Percentiles rank a stretch among this genome's conserved stretches.
Evolutionary conservation across 2,329 filamentous ascomycete genomes (phyloP).

Genomic region (Exophiala sp.): DNA sequence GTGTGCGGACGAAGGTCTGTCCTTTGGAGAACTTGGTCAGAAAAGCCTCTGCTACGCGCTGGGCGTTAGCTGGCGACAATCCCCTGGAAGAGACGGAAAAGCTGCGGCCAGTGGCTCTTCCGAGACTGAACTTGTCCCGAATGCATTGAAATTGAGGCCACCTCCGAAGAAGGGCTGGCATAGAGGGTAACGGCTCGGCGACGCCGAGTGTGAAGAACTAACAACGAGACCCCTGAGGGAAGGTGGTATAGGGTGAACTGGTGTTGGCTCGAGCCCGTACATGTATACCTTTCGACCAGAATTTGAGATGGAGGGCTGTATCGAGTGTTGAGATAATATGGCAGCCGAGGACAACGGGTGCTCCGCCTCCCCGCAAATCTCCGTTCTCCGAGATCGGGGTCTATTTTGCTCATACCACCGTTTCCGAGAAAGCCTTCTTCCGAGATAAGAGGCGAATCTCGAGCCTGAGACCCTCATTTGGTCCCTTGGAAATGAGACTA

Average conservation of each 20-base stretch:
- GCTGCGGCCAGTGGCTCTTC: not conserved
- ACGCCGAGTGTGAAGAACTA: not conserved
- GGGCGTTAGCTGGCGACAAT: conserved; percentile 13
- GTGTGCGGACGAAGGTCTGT: conserved; percentile 42
- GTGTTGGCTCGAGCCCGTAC: no score
- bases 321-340: not conserved
- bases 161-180: conserved; percentile 2
- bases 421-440: conserved; percentile 13
- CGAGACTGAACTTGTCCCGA: not conserved
- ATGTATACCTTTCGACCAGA: no score
- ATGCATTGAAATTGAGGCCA: conserved; percentile 2
- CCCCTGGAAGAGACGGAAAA: conserved; percentile 8
- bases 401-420: conserved; percentile 11
- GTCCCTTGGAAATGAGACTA: no score
- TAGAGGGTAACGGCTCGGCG: not conserved
- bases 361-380: conserved; percentile 8
- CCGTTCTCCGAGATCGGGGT: conserved; percentile 18
- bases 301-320: not conserved
- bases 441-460: no score
- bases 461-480: no score
- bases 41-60: conserved; percentile 32
- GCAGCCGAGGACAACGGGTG: not conserved
- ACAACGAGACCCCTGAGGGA: no score
- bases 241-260: no score
- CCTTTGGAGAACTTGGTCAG: conserved; percentile 40